Base-by-base conservation (phyloP, 331 rosid species). In the Dryas integrifolia region DNA sequence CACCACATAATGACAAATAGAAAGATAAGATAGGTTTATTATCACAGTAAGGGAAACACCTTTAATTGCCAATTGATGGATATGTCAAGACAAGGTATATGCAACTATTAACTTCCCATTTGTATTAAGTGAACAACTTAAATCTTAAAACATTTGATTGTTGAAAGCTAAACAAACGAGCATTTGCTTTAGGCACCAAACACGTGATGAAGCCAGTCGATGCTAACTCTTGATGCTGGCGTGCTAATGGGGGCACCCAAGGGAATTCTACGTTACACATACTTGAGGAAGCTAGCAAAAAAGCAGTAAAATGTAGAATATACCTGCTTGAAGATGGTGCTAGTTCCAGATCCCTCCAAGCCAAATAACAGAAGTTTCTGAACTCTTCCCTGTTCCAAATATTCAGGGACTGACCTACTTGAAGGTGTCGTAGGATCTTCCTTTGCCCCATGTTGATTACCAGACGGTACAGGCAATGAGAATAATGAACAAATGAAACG, bases 271-370 rank as follows among this genome's bases (percentile, higher is more conserved):
- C 35, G 35, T 30, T 30, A 30, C 35, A 30, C 35, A 30, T 1
- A 30, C 35, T 30, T 30, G 35, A 30, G 35, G 35, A 30, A 30
- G 35, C 49, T 38, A 16, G 44, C 58, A 21, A 57, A 69, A 65
- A 59, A 81, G 50, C 65, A 65, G 13, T 13, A 68, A 60, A 44
- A 67, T n/a, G 10, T 21, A 59, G 12, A 35, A 43, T 80, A 76
- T 76, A 75, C 98, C 98, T 92, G 98, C 82, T 92, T 92, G 82
- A 92, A 92, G 78, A 92, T 77, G 63, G 98, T 86, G 86, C 95
- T 86, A 53, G 96, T 88, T 82, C 98, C 98, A 81, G 95, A 88
- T 74, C 96, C 92, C 78, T 92, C 96, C 84, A 82, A 72, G 51
- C 98, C 98, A 85, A 92, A 86, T 83, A 92, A 84, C 82, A 92